Percentiles rank a stretch among this genome's conserved stretches.
These are phyloP conservation scores for Bipolaris zeicola DNA, from an alignment of 2,329 filamentous ascomycete species.

Conservation along the genomic window DNA sequence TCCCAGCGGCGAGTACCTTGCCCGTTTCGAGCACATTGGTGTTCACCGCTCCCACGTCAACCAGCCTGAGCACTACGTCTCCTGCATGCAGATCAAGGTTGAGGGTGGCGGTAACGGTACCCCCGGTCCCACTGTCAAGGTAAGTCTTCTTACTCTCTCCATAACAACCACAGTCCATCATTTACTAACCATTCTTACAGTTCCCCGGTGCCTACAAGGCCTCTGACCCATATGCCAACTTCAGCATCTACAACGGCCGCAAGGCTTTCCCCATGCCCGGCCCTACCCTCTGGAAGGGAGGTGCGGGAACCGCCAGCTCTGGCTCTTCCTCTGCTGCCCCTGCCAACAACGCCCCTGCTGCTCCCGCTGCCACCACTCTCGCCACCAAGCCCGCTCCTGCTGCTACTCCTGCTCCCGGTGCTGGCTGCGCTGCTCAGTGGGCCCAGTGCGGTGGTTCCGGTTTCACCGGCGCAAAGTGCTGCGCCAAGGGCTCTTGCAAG, in stretches of 20 bases:
- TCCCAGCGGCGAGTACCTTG: constrained; percentile 52
- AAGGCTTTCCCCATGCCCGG: constrained; percentile 25
- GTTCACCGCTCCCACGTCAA: constrained; percentile 33
- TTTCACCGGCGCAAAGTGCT: constrained; percentile 22
- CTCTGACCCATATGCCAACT: constrained; percentile 30
- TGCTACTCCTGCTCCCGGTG: constrained; percentile 6
- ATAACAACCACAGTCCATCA: not conserved
- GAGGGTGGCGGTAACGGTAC: constrained; percentile 40
- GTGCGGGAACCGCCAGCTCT: constrained; percentile 8
- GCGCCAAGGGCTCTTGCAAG: constrained; percentile 24
- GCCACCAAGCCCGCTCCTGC: constrained; percentile 10
- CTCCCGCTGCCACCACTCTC: constrained; percentile 11
- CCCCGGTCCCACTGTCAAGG: constrained; percentile 45
- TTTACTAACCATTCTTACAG: not conserved
- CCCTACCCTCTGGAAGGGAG: constrained; percentile 23
- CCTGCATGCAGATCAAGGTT: constrained; percentile 53
- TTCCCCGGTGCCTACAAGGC: constrained; percentile 42
- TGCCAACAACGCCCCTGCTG: constrained; percentile 12
- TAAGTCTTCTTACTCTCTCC: constrained; percentile 16
- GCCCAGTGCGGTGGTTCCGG: constrained; percentile 25
- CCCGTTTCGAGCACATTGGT: constrained; percentile 53
- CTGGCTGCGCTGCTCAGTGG: constrained; percentile 15
- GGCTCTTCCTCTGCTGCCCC: constrained; percentile 6
- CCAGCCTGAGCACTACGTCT: constrained; percentile 51
- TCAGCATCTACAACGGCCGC: constrained; percentile 35